Percentiles rank a stretch among this genome's conserved stretches.
These are phyloP conservation scores for Calonectria henricotiae DNA, from an alignment of 2,329 filamentous ascomycete species.

Conservation along the genomic window DNA sequence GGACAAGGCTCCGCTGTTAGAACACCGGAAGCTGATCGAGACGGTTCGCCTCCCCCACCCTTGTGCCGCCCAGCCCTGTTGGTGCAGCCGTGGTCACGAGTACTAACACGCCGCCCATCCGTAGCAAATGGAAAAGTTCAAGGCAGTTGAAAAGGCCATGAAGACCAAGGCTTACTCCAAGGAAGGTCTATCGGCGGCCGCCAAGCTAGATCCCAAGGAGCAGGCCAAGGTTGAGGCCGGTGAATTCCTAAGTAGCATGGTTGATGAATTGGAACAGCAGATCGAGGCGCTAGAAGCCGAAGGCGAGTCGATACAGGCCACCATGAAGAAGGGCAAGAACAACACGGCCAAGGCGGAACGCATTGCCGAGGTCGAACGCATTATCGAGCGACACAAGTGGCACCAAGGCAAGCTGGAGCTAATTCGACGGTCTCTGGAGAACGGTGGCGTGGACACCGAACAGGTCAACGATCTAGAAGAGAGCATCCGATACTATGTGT, in stretches of 20 bases:
- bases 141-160: constrained; percentile 99
- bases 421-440: constrained; percentile 90
- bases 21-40: constrained; percentile 96
- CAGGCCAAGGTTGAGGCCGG: constrained; percentile 92
- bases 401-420: constrained; percentile 95
- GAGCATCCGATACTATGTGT: constrained; percentile 94
- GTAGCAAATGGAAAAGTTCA: constrained; percentile 99
- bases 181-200: constrained; percentile 92
- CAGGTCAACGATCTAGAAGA: constrained; percentile 93
- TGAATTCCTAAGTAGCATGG: constrained; percentile 89
- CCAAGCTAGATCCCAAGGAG: constrained; percentile 97
- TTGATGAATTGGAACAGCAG: constrained; percentile 94
- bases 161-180: constrained; percentile 99
- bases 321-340: constrained; percentile 95
- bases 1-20: constrained; percentile 95
- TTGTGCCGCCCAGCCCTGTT: constrained; percentile 26
- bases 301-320: constrained; percentile 86
- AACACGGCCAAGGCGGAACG: constrained; percentile 88
- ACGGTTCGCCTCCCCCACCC: constrained; percentile 76
- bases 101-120: constrained; percentile 44
- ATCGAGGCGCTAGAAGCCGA: constrained; percentile 95
- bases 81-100: constrained; percentile 20
- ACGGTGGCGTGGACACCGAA: constrained; percentile 89
- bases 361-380: constrained; percentile 86
- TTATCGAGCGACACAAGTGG: constrained; percentile 96